Evolutionary conservation across 192 early-diverging fungal genomes (phyloP).

Genomic region (Kickxella alabastrina): DNA sequence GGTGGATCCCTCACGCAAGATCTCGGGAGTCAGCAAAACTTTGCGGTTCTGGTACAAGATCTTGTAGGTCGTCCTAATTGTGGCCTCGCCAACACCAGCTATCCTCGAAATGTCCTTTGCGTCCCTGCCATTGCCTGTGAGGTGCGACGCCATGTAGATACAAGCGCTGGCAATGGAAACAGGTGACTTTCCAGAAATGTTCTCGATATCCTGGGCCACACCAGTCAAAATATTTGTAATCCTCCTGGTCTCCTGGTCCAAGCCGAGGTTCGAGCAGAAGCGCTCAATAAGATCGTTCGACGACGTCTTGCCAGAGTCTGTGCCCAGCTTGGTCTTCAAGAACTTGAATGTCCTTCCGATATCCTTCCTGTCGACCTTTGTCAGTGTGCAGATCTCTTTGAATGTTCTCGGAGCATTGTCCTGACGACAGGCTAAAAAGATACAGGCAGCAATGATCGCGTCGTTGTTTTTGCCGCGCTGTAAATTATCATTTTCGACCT

Average conservation of each 20-base stretch:
- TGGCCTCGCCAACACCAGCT: slow-evolving; percentile 89
- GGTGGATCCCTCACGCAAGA: slow-evolving; percentile 23
- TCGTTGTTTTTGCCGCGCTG: slow-evolving; percentile 78
- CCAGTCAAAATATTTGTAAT: slow-evolving; percentile 67
- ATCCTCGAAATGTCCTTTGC: slow-evolving; percentile 79
- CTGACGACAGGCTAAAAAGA: slow-evolving; percentile 88
- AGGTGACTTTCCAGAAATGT: slow-evolving; percentile 88
- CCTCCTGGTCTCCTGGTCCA: slow-evolving; percentile 66
- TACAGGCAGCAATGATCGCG: slow-evolving; percentile 86
- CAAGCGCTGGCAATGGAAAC: slow-evolving; percentile 91
- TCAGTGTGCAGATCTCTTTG: slow-evolving; percentile 87
- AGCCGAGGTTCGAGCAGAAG: slow-evolving; percentile 75
- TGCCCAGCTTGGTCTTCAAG: slow-evolving; percentile 54
- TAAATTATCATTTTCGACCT: slow-evolving; percentile 82
- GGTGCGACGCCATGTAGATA: slow-evolving; percentile 79
- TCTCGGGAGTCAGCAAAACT: slow-evolving; percentile 50
- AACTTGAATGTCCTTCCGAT: slow-evolving; percentile 73
- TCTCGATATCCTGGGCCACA: slow-evolving; percentile 75
- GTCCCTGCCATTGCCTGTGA: slow-evolving; percentile 62
- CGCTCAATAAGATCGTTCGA: slow-evolving; percentile 74
- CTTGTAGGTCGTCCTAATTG: slow-evolving; percentile 84
- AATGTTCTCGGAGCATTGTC: slow-evolving; percentile 83
- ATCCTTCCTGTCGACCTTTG: slow-evolving; percentile 90
- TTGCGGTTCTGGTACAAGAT: slow-evolving; percentile 58
- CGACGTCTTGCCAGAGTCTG: slow-evolving; percentile 60